A percentile compares a stretch with the other conserved stretches of the same genome.
Conservation (phyloP, 2,329 filamentous ascomycete genomes). For the Didymosphaeria variabile region DNA sequence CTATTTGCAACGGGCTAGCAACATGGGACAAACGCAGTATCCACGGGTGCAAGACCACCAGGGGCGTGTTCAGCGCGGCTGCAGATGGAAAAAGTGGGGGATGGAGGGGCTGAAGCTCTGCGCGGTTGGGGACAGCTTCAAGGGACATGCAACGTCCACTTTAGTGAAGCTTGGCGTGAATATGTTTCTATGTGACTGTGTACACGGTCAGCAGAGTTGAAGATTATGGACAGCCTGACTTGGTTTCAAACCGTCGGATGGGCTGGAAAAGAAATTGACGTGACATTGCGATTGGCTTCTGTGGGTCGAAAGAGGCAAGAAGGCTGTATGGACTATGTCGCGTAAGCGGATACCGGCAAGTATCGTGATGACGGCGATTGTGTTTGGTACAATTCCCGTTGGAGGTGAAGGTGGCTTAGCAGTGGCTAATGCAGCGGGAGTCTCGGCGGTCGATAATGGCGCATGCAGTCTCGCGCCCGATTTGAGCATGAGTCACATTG, state of each 20-base stretch:
- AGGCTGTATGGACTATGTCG: background rate
- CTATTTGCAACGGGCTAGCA: slow-evolving; percentile 7
- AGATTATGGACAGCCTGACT: background rate
- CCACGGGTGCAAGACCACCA: slow-evolving; percentile 6
- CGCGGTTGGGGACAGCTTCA: slow-evolving; percentile 14
- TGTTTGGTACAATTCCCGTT: background rate
- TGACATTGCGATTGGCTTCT: background rate
- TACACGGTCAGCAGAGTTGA: background rate
- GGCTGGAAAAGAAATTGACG: background rate
- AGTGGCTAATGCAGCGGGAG: slow-evolving; percentile 16
- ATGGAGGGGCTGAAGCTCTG: slow-evolving; percentile 12
- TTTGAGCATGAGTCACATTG: background rate
- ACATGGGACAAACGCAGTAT: slow-evolving; percentile 9
- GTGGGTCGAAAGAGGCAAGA: background rate
- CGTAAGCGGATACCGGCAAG: slow-evolving; percentile 14
- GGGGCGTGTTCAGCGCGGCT: slow-evolving; percentile 8
- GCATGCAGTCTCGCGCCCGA: slow-evolving; percentile 7
- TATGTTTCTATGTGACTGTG: background rate
- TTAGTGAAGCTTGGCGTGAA: slow-evolving; percentile 15
- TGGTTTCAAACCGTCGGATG: background rate
- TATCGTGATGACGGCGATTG: slow-evolving; percentile 1
- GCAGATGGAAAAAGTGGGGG: slow-evolving; percentile 13
- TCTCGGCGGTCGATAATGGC: slow-evolving; percentile 15
- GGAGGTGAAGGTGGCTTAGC: slow-evolving; percentile 17
- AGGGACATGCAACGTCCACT: slow-evolving; percentile 4